Evolutionary conservation across 139 green algal genomes (phyloP), one percentile per base, ranked within the genome.

Genomic region (Microglena sp.): DNA sequence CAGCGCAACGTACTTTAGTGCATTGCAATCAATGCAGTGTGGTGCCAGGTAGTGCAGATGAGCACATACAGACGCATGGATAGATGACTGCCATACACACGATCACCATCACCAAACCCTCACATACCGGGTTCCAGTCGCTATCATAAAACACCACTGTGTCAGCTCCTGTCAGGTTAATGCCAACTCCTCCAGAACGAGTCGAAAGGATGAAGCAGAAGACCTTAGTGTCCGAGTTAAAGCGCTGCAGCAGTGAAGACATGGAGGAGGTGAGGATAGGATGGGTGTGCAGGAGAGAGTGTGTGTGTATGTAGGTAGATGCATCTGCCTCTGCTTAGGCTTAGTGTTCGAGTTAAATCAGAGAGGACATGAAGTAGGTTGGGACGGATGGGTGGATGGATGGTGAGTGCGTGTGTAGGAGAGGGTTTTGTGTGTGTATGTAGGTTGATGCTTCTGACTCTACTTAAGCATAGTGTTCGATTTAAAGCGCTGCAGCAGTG

Each of bases 131-230:
- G 75, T 97, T 97, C 93, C 93, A 98, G 78, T 95, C 89, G 26
- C 68, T 84, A 78, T 99, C 94, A 70, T 98, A 99, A 66, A 99
- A 98, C 55, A 99, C 93, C 67, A 99, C 93, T 1, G 90, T 96
- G 78, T 98, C 69, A 5, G 93, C 93, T 3, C 93, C 93, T 0
- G 88, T 95, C 22, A 99, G 87, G 86, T 99, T 99, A 84, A 99
- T 95, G 65, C 93, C 93, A 57, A 98, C 90, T 5, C 91, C 93
- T n/a, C 93, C 93, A 21, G 73, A 86, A 61, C 93, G 83, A 1
- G 92, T 98, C 22, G 85, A 94, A 57, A 97, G 80, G 67, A 99
- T 97, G 81, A 99, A 99, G 27, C 79, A 73, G 60, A 97, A 97
- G 45, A 94, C 82, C 60, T 73, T 73, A 28, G 73, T 46, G 64